Conservation (phyloP, 2,329 filamentous ascomycete species). For the Clathrospora elynae region DNA sequence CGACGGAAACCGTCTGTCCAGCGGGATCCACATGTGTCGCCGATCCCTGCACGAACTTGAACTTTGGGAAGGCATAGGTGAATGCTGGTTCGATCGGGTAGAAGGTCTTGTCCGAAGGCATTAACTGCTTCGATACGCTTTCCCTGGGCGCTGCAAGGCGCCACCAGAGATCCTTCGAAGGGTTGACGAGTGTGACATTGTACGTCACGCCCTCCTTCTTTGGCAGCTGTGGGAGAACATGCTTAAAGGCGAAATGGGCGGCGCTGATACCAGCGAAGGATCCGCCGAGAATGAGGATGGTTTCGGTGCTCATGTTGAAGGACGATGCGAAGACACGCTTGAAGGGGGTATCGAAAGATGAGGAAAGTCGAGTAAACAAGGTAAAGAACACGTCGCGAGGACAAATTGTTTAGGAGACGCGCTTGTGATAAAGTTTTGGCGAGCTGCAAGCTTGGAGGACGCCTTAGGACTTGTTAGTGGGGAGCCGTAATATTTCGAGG, state of each 20-base stretch:
- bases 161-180: constrained; percentile 61
- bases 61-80: constrained; percentile 55
- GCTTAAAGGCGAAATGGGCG: constrained; percentile 45
- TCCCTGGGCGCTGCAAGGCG: constrained; percentile 60
- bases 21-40: constrained; percentile 56
- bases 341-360: constrained; percentile 12
- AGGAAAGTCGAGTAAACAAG: constrained; percentile 4
- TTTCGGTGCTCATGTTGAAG: constrained; percentile 41
- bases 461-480: constrained; percentile 21
- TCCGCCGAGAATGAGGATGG: constrained; percentile 45
- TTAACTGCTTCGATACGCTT: constrained; percentile 56
- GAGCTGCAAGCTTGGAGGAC: constrained; percentile 12
- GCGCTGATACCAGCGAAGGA: constrained; percentile 45
- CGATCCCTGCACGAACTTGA: constrained; percentile 59
- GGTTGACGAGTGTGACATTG: constrained; percentile 62
- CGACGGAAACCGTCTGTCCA: constrained; percentile 51
- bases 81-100: constrained; percentile 59
- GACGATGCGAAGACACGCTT: not conserved
- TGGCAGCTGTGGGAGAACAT: constrained; percentile 42
- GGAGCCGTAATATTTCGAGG: constrained; percentile 18
- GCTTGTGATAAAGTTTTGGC: constrained; percentile 18
- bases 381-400: constrained; percentile 11
- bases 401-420: constrained; percentile 13
- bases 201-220: constrained; percentile 49
- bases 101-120: constrained; percentile 57